phyloP scores from a whole-genome alignment of 164 flowering plant genomes.

The Aristolochia fimbriata region DNA sequence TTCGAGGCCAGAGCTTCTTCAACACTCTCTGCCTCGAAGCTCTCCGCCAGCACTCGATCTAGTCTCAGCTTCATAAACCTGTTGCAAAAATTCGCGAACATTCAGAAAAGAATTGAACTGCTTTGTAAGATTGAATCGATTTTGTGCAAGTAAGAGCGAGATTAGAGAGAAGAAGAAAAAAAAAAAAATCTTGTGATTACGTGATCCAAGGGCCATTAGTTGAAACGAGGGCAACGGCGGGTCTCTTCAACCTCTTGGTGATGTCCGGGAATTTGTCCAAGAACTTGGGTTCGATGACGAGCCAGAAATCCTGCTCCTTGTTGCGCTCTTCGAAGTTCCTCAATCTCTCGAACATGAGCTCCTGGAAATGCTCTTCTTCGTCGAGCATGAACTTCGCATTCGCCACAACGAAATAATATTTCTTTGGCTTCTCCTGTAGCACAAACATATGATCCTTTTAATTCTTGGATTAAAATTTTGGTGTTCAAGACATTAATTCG shows the following conservation, averaged over 20 bases:
- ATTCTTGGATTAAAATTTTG: background rate
- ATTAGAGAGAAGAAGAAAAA: background rate
- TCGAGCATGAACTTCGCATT: constrained; percentile 98
- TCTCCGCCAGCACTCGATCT: constrained; percentile 70
- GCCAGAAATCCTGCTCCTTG: constrained; percentile 87
- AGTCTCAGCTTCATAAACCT: constrained; percentile 96
- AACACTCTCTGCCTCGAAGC: constrained; percentile 60
- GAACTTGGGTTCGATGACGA: constrained; percentile 91
- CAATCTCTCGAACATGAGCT: constrained; percentile 66
- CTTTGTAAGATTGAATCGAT: background rate
- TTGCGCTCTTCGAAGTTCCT: constrained; percentile 53
- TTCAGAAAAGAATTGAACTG: background rate
- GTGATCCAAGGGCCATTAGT: constrained; percentile 93
- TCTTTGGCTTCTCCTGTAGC: constrained; percentile 12
- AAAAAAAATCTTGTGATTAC: constrained; percentile 18
- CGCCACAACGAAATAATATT: constrained; percentile 76
- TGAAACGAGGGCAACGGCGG: constrained; percentile 96
- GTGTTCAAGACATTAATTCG: too few relatives aligned
- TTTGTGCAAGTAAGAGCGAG: too few relatives aligned
- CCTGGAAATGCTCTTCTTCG: constrained; percentile 94
- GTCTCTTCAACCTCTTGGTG: constrained; percentile 63
- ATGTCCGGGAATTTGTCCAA: constrained; percentile 79
- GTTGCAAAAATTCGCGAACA: constrained; percentile 7
- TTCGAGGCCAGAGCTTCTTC: constrained; percentile 84
- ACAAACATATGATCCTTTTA: background rate